Percentiles rank a stretch among this genome's conserved stretches.
These are phyloP conservation scores for Exobasidium cylindrosporum DNA, from an alignment of 1,284 basidiomycete species.

Conservation along the genomic window DNA sequence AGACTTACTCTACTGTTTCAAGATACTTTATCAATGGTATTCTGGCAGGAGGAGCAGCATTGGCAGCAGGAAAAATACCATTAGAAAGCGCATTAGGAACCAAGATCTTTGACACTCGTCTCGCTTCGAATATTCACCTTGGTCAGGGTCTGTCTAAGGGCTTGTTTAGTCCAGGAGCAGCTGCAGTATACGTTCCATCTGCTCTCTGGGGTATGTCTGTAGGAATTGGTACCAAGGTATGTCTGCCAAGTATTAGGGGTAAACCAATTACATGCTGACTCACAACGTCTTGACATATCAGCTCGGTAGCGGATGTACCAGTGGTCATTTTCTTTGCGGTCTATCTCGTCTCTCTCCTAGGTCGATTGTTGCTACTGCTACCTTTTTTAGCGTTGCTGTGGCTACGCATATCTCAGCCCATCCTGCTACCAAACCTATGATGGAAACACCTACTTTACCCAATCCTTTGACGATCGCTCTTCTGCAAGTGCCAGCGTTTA, in stretches of 20 bases:
- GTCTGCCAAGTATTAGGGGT: constrained; percentile 8
- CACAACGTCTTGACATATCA: constrained; percentile 14
- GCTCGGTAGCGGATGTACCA: constrained; percentile 50
- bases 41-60: constrained; percentile 35
- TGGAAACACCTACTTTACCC: constrained; percentile 14
- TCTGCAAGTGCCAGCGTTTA: constrained; percentile 39
- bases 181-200: not conserved
- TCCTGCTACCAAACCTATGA: not conserved
- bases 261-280: not conserved
- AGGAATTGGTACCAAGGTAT: constrained; percentile 50
- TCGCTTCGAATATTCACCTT: constrained; percentile 12
- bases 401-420: constrained; percentile 29
- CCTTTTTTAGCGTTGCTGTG: constrained; percentile 50
- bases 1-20: constrained; percentile 19
- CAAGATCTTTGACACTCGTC: constrained; percentile 33
- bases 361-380: constrained; percentile 42
- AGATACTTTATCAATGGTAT: constrained; percentile 34
- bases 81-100: constrained; percentile 34
- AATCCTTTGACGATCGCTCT: constrained; percentile 22
- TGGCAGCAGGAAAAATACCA: constrained; percentile 22
- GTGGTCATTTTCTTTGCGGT: constrained; percentile 52
- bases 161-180: constrained; percentile 6
- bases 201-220: constrained; percentile 32
- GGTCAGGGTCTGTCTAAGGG: not conserved
- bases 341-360: constrained; percentile 45